Base-by-base conservation (phyloP, 352 stramenopile genomes). In the Phytopythium montanum region DNA sequence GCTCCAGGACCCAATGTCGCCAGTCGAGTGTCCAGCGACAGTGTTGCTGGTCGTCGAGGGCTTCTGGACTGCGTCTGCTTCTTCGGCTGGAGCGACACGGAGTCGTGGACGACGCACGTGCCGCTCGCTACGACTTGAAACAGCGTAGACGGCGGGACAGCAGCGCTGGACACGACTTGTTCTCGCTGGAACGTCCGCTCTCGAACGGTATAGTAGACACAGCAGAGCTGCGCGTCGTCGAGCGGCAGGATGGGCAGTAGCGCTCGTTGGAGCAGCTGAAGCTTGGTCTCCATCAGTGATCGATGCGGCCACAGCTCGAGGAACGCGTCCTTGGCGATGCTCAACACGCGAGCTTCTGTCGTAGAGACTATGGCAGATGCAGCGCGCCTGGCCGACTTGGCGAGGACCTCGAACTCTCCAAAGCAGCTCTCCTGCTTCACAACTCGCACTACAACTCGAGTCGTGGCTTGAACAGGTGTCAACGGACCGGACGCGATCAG, bases 331-430 rank as follows among this genome's bases (percentile, higher is more conserved):
- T 72, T 68, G 23, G 76, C 69, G 3, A 86, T 57, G 19, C 69
- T 36, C 26, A 81, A 38, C 1, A 86, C 23, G 34, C 72, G 83
- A 19, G 76, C 76, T 0, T 29, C 56, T 5, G 64, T 14, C 21
- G 50, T 55, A 4, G 48, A 56, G 0, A 70, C 66, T 21, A 68
- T 29, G 9, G 76, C 73, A 42, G 68, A 63, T 16, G 78, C 70
- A 19, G 74, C 46, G 0, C 72, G 71, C 29, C 59, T 73, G 6
- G 26, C 51, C 16, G 62, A 49, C 4, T 62, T 56, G 16, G 68
- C 42, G 14, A 82, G 33, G 5, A 76, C 50, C 46, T 86, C 76
- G 19, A 79, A 79, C 48, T 86, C 76, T 4, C 76, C 76, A 60
- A 81, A 84, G 3, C 75, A 62, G n/a, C 70, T 67, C 1, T 73